Evolutionary conservation across 306 rosid genomes (phyloP).

Genomic region (Prunus salicina): DNA sequence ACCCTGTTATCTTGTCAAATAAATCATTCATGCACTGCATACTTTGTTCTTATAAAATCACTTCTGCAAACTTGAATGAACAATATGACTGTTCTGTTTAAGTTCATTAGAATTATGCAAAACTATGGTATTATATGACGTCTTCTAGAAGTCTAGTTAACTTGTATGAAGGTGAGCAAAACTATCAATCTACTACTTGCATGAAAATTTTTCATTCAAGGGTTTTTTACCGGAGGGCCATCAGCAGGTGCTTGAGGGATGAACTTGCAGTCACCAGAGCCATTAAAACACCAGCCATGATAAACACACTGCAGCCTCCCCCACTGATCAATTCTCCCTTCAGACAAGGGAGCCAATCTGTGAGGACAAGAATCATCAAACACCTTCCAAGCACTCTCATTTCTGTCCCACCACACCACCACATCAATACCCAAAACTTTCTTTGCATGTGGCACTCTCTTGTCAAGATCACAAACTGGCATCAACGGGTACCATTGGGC

Average conservation of each 20-base stretch:
- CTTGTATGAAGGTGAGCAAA: not conserved
- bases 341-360: slow-evolving; percentile 88
- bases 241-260: slow-evolving; percentile 86
- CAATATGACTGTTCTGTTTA: not conserved
- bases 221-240: slow-evolving; percentile 70
- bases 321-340: slow-evolving; percentile 93
- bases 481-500: slow-evolving; percentile 86
- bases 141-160: not conserved
- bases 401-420: slow-evolving; percentile 95
- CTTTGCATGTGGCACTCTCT: slow-evolving; percentile 75
- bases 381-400: slow-evolving; percentile 79
- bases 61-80: not conserved
- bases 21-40: not conserved
- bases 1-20: not conserved
- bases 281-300: slow-evolving; percentile 96
- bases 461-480: slow-evolving; percentile 84
- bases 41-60: not conserved
- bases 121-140: not conserved
- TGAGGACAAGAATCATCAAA: slow-evolving; percentile 91
- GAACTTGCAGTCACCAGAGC: slow-evolving; percentile 77
- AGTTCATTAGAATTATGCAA: not conserved
- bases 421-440: slow-evolving; percentile 78
- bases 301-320: slow-evolving; percentile 94
- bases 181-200: not conserved
- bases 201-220: not conserved